These are phyloP conservation scores for Diaporthe sp. DNA, from an alignment of 2,329 filamentous ascomycete species.

Conservation along the genomic window DNA sequence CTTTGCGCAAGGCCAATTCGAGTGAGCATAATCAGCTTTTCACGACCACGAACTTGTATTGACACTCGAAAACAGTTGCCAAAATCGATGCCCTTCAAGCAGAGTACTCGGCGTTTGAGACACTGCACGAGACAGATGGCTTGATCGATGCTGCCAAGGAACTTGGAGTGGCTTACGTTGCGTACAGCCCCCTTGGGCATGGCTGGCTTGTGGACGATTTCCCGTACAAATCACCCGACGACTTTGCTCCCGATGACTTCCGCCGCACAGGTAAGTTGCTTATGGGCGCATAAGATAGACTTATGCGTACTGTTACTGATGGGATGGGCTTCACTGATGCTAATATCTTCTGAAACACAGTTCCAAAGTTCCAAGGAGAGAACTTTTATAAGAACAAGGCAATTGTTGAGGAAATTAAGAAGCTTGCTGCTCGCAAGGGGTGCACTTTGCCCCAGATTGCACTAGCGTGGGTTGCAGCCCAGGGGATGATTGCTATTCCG, in stretches of 20 bases:
- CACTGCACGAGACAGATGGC: constrained; percentile 55
- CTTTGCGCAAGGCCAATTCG: constrained; percentile 59
- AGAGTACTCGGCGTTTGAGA: constrained; percentile 61
- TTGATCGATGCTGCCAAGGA: constrained; percentile 58
- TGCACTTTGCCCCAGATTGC: constrained; percentile 52
- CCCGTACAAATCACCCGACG: constrained; percentile 57
- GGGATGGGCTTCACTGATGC: neutral
- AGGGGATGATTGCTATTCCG: constrained; percentile 29
- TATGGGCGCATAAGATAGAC: neutral
- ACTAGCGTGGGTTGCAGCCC: constrained; percentile 52
- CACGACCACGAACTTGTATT: neutral
- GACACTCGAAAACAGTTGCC: constrained; percentile 53
- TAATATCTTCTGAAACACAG: neutral
- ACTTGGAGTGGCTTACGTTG: constrained; percentile 58
- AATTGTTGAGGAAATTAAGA: constrained; percentile 58
- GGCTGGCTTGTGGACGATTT: constrained; percentile 64
- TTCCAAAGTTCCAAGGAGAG: constrained; percentile 57
- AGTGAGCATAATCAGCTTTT: constrained; percentile 47
- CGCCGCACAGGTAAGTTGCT: neutral
- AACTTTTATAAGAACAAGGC: constrained; percentile 60
- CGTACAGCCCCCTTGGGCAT: constrained; percentile 62
- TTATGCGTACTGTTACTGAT: too few species aligned
- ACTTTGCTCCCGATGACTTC: constrained; percentile 53
- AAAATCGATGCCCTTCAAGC: constrained; percentile 63
- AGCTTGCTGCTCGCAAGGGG: constrained; percentile 52